These are phyloP conservation scores for Candida tetrigidarum DNA, from an alignment of 1,139 yeast genomes.

Conservation along the genomic window DNA sequence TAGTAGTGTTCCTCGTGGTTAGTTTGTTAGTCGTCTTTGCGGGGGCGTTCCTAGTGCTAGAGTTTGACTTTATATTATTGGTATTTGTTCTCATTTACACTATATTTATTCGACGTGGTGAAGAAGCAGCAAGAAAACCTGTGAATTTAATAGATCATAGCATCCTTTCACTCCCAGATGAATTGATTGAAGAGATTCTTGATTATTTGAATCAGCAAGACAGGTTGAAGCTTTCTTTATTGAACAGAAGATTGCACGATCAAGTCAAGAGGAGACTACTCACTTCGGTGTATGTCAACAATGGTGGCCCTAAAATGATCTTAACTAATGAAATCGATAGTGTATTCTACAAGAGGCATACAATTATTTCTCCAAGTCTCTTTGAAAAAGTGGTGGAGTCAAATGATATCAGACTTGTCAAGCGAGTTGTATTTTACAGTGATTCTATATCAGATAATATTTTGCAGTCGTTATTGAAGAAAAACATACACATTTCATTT, in stretches of 20 bases:
- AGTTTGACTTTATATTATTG: constrained; percentile 1
- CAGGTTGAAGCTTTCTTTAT: constrained; percentile 10
- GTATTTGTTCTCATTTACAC: neutral
- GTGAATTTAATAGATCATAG: neutral
- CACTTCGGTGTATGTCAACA: constrained; percentile 14
- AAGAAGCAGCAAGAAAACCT: neutral
- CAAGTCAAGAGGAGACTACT: constrained; percentile 11
- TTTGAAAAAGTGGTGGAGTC: constrained; percentile 3
- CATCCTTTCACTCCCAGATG: constrained; percentile 11
- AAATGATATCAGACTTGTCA: constrained; percentile 1
- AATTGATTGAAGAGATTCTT: constrained; percentile 15
- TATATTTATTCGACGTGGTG: neutral
- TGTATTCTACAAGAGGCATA: constrained; percentile 9
- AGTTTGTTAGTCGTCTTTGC: neutral
- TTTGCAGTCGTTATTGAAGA: constrained; percentile 1
- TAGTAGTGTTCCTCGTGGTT: constrained; percentile 1
- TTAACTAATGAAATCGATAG: constrained; percentile 2
- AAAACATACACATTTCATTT: constrained; percentile 2
- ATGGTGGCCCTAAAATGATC: constrained; percentile 11
- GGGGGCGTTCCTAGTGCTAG: neutral
- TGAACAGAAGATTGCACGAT: constrained; percentile 12
- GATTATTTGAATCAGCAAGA: constrained; percentile 16
- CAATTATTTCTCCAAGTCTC: constrained; percentile 6
- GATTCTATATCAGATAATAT: constrained; percentile 4
- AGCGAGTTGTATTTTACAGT: constrained; percentile 5